Evolutionary conservation across 1,139 yeast species (phyloP).

Genomic region (Arxiozyma slooffiae): DNA sequence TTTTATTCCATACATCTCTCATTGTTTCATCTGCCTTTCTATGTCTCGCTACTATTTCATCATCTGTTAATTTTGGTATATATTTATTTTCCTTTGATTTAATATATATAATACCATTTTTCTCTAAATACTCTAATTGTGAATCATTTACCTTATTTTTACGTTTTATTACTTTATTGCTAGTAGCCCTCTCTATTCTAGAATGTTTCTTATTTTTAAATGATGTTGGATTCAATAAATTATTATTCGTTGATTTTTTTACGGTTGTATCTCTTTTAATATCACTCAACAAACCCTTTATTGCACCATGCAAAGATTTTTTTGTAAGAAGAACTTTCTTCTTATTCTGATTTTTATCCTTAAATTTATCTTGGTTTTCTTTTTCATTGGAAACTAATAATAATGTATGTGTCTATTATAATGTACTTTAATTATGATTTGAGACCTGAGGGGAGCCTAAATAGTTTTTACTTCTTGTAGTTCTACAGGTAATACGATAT

Average conservation of each 20-base stretch:
- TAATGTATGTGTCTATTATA: too few relatives aligned
- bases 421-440: too few relatives aligned
- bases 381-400: background rate
- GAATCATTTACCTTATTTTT: background rate
- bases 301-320: constrained; percentile 18
- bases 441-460: background rate
- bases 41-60: constrained; percentile 27
- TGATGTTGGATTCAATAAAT: background rate
- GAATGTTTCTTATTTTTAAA: background rate
- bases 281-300: constrained; percentile 15
- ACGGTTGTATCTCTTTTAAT: background rate
- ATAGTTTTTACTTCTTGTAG: background rate
- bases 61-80: constrained; percentile 29
- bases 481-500: background rate
- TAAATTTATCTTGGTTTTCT: background rate
- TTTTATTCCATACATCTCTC: constrained; percentile 41
- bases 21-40: constrained; percentile 33
- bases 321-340: background rate
- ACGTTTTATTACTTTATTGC: background rate
- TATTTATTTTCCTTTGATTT: constrained; percentile 27
- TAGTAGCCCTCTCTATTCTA: background rate
- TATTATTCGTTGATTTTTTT: background rate
- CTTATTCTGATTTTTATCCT: background rate
- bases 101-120: constrained; percentile 20
- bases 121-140: background rate